phyloP scores from a whole-genome alignment of 2,329 filamentous ascomycete species.

The Xylaria sp. region DNA sequence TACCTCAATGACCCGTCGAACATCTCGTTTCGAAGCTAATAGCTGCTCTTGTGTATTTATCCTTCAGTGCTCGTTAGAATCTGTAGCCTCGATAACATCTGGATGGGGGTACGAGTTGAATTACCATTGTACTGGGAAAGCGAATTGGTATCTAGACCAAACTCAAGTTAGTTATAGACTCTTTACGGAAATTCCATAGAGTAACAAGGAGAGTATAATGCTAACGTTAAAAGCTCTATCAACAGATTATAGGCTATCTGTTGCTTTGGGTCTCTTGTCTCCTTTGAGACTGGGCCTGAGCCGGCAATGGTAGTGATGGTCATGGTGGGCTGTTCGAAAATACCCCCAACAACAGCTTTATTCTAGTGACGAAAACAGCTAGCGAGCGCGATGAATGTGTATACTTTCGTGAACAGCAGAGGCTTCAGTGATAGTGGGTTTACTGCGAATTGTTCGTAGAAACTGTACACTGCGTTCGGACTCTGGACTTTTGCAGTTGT shows the following conservation, averaged over 20 bases:
- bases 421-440: not conserved
- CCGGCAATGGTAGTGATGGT: constrained; percentile 8
- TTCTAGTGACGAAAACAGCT: not conserved
- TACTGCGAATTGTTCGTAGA: not conserved
- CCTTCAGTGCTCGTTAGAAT: constrained; percentile 20
- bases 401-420: not conserved
- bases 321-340: constrained; percentile 24
- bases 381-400: not conserved
- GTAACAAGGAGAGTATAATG: not conserved
- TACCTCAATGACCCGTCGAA: constrained; percentile 36
- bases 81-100: not conserved
- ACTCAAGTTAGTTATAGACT: constrained; percentile 1
- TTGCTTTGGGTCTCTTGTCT: constrained; percentile 26
- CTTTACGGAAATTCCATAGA: not conserved
- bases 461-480: constrained; percentile 4
- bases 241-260: constrained; percentile 34
- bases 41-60: constrained; percentile 36
- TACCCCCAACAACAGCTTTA: not conserved
- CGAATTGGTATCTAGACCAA: constrained; percentile 32
- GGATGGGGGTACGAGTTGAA: not conserved
- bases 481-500: not conserved
- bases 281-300: not conserved
- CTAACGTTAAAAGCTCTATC: constrained; percentile 38
- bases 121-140: constrained; percentile 39
- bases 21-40: constrained; percentile 24